Evolutionary conservation across 176 grass and related monocot species (phyloP), one percentile per base, ranked within the genome.

Genomic region (Saccharum officinarum): DNA sequence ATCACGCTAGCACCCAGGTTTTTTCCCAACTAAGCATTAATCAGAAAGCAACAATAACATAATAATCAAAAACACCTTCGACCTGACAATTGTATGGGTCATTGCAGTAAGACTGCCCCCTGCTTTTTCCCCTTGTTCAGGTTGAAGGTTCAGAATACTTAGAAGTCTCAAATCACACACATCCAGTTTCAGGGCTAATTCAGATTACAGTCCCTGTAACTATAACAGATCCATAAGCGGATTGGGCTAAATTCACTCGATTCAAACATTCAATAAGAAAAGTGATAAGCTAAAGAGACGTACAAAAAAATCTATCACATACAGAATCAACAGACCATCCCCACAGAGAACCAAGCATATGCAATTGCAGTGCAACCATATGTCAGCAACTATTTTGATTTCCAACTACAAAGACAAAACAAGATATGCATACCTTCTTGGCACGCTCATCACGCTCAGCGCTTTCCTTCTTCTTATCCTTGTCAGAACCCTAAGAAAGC

Each of bases 381-480:
- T 70, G 18, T 85, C 38, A 20, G 40, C 41, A 73, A 40, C 8
- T 40, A 41, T 38, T 64, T 61, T 63, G 8, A 60, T 47, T 31
- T 69, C 8, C 54, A 71, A 42, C 25, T 47, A 33, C 44, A 73
- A 31, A 17, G 12, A 3, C 26, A 77, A 62, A 5, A 78, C 34
- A 81, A 62, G 8, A 76, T 8, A 36, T 7, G 13, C 11, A 66
- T 88, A 98, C 95, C 90, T 93, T 98, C 80, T 89, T 98, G 10
- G 84, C 85, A 30, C 89, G 92, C 83, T 97, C 95, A 59, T 94
- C 95, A 0, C 90, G 92, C 18, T 97, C 95, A 91, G 90, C 81
- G 88, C 8, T 89, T 77, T 94, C 95, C 81, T 89, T 97, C 86
- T 91, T 97, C 78, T 92, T 97, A 40, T 97, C 95, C 86, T 92